These are phyloP conservation scores for Theobroma cacao DNA, from an alignment of 345 rosid species.

Conservation along the genomic window DNA sequence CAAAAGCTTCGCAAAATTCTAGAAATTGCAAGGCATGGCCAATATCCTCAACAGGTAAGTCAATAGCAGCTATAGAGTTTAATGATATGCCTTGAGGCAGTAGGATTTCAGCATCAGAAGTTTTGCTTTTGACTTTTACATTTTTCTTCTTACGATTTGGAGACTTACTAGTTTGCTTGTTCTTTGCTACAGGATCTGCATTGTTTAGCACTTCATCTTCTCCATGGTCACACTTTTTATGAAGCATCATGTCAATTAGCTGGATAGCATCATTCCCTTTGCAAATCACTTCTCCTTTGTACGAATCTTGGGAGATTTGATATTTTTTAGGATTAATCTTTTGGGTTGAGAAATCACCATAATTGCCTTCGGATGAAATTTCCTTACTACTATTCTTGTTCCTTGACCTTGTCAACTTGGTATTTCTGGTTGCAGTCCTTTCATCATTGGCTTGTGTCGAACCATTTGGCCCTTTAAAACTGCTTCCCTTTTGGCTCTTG, in stretches of 20 bases:
- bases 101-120: not conserved
- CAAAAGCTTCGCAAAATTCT: constrained; percentile 28
- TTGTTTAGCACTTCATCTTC: not conserved
- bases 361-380: not conserved
- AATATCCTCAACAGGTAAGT: constrained; percentile 13
- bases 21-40: constrained; percentile 19
- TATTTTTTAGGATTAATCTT: not conserved
- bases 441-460: not conserved
- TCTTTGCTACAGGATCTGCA: not conserved
- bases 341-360: not conserved
- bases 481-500: not conserved
- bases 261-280: not conserved
- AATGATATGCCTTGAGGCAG: constrained; percentile 14
- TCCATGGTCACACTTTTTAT: not conserved
- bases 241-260: constrained; percentile 4
- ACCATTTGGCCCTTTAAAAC: not conserved
- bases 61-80: constrained; percentile 7
- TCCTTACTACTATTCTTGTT: not conserved
- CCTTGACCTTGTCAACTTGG: constrained; percentile 3
- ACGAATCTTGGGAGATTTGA: not conserved
- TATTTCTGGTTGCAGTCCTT: not conserved
- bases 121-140: not conserved
- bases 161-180: not conserved
- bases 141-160: not conserved
- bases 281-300: not conserved